These are phyloP conservation scores for Gamsiella multidivaricata DNA, from an alignment of 192 early-diverging fungal genomes.

Conservation along the genomic window DNA sequence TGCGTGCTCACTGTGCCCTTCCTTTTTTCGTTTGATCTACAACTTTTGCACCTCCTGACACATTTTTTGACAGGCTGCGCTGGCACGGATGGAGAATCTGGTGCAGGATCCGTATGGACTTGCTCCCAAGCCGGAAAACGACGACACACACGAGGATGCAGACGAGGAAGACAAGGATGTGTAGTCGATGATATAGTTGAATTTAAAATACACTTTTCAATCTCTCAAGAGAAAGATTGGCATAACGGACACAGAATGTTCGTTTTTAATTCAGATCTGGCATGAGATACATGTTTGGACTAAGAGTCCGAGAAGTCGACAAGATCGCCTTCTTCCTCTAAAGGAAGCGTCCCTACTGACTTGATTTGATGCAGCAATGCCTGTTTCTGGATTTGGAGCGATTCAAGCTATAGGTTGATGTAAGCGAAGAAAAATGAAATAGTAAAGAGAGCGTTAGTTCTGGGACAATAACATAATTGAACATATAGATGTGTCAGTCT, in stretches of 20 bases:
- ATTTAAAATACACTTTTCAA: too few relatives aligned
- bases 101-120: conserved; percentile 37
- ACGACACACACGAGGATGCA: conserved; percentile 28
- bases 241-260: too few relatives aligned
- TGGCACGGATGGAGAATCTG: conserved; percentile 45
- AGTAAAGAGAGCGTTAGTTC: not conserved
- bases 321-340: not conserved
- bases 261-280: too few relatives aligned
- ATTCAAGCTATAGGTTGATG: conserved; percentile 25
- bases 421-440: too few relatives aligned
- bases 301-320: conserved; percentile 30
- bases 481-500: too few relatives aligned
- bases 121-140: conserved; percentile 9
- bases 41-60: not conserved
- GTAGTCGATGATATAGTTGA: too few relatives aligned
- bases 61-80: conserved; percentile 14
- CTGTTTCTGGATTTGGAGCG: conserved; percentile 24
- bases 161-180: too few relatives aligned
- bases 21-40: conserved; percentile 4
- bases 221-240: too few relatives aligned
- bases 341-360: not conserved
- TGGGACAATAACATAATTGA: not conserved
- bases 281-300: not conserved
- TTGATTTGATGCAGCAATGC: conserved; percentile 30
- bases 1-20: not conserved